phyloP scores from a whole-genome alignment of 495 filamentous ascomycete genomes.

The Schizothecium vesticola region DNA sequence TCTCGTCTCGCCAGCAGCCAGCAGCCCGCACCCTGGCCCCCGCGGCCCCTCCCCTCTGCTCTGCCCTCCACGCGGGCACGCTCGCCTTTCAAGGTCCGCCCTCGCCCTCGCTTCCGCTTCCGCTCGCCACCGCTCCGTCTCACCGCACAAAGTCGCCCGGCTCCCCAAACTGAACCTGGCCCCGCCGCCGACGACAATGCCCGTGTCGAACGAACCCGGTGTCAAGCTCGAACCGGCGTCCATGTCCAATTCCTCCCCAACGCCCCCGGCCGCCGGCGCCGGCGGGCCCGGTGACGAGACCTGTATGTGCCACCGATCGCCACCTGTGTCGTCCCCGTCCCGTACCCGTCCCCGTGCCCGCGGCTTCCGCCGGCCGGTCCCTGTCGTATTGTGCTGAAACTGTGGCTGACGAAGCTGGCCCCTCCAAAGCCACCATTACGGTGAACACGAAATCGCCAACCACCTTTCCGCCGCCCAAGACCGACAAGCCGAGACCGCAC shows the following conservation, averaged over 20 bases:
- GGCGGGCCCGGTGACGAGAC: constrained; percentile 30
- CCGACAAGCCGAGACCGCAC: constrained; percentile 95
- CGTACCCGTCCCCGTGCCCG: neutral
- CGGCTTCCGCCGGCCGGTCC: neutral
- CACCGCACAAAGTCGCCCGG: constrained; percentile 17
- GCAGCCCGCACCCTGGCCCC: constrained; percentile 11
- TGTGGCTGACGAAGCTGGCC: constrained; percentile 19
- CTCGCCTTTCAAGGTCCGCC: constrained; percentile 17
- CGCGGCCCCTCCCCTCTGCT: constrained; percentile 4
- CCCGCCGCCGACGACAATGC: constrained; percentile 23
- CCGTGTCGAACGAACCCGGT: constrained; percentile 27
- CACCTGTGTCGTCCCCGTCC: neutral
- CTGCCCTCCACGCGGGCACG: neutral
- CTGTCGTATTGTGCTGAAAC: neutral
- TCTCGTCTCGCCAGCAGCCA: neutral
- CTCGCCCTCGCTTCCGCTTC: constrained; percentile 19
- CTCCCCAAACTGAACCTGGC: neutral
- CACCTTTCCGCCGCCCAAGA: constrained; percentile 74
- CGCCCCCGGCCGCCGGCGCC: constrained; percentile 18
- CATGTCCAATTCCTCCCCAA: constrained; percentile 32
- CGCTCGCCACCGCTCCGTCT: neutral
- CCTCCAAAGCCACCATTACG: constrained; percentile 42
- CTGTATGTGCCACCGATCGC: constrained; percentile 23
- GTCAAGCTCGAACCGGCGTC: constrained; percentile 25
- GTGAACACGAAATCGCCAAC: constrained; percentile 45